Conservation (phyloP, 2,329 filamentous ascomycete genomes). For the Fusarium brachygibbosum region DNA sequence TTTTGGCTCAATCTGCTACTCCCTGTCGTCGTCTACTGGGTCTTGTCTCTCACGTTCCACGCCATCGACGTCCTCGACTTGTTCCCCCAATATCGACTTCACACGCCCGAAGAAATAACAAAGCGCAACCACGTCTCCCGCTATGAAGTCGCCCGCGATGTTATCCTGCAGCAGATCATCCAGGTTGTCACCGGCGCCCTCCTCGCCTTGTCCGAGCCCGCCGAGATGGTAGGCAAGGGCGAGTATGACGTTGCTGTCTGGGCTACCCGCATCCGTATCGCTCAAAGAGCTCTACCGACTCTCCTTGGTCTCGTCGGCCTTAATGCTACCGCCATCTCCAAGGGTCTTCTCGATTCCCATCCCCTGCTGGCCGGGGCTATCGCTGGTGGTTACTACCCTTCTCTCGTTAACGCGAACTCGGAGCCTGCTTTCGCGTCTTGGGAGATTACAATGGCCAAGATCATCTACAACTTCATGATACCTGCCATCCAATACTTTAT, state of each 20-base stretch:
- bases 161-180: slow-evolving; percentile 90
- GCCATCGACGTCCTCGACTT: slow-evolving; percentile 86
- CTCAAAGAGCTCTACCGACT: slow-evolving; percentile 81
- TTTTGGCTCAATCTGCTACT: slow-evolving; percentile 80
- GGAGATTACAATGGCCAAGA: slow-evolving; percentile 81
- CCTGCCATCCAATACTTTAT: slow-evolving; percentile 82
- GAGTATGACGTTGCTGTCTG: slow-evolving; percentile 91
- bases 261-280: slow-evolving; percentile 84
- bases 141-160: slow-evolving; percentile 89
- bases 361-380: slow-evolving; percentile 81
- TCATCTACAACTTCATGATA: slow-evolving; percentile 83
- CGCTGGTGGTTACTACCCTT: slow-evolving; percentile 85
- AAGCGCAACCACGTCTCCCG: slow-evolving; percentile 89
- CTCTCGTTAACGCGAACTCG: slow-evolving; percentile 71
- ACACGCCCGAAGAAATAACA: slow-evolving; percentile 91
- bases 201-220: slow-evolving; percentile 78
- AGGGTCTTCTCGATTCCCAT: slow-evolving; percentile 78
- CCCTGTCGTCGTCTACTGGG: slow-evolving; percentile 90
- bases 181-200: slow-evolving; percentile 80
- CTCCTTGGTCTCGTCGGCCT: slow-evolving; percentile 80
- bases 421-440: slow-evolving; percentile 84
- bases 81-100: slow-evolving; percentile 91
- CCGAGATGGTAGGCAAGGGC: slow-evolving; percentile 81
- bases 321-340: slow-evolving; percentile 80
- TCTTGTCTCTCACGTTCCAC: slow-evolving; percentile 87